phyloP scores from a whole-genome alignment of 768 basidiomycete species.

The Pholiota conissans region DNA sequence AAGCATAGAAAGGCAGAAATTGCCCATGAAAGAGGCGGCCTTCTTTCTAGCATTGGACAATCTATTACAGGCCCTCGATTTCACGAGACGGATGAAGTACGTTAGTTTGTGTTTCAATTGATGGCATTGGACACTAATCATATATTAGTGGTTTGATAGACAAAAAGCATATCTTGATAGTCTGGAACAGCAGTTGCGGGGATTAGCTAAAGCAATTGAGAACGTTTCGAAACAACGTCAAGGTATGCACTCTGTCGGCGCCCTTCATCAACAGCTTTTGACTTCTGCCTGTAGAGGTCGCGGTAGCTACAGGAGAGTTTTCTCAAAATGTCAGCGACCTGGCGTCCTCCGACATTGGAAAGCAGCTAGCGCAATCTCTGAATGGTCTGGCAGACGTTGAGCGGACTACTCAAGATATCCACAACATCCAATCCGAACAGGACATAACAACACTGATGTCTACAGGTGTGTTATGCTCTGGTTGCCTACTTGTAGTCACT shows the following conservation, averaged over 20 bases:
- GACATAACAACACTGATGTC: slow-evolving; percentile 82
- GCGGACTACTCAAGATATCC: slow-evolving; percentile 69
- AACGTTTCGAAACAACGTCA: slow-evolving; percentile 78
- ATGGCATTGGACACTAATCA: background rate
- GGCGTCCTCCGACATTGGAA: slow-evolving; percentile 73
- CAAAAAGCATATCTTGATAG: slow-evolving; percentile 85
- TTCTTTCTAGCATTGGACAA: slow-evolving; percentile 83
- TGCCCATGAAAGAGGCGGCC: slow-evolving; percentile 74
- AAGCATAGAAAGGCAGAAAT: slow-evolving; percentile 84
- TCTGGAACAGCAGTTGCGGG: slow-evolving; percentile 85
- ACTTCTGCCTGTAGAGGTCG: slow-evolving; percentile 50
- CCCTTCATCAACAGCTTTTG: background rate
- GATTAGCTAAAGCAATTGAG: slow-evolving; percentile 86
- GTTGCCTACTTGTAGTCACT: slow-evolving; percentile 36
- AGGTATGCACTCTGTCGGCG: slow-evolving; percentile 41
- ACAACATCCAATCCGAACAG: slow-evolving; percentile 73
- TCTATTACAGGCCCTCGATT: slow-evolving; percentile 79
- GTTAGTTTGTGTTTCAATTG: slow-evolving; percentile 7
- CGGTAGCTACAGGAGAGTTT: slow-evolving; percentile 76
- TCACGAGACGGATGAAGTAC: slow-evolving; percentile 84
- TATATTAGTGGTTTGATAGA: slow-evolving; percentile 83
- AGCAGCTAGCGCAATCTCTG: slow-evolving; percentile 70
- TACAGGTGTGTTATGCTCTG: slow-evolving; percentile 53
- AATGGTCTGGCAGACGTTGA: slow-evolving; percentile 74
- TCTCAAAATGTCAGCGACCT: slow-evolving; percentile 69